phyloP scores from a whole-genome alignment of 208 protist species.

The Leishmania tarentolae region DNA sequence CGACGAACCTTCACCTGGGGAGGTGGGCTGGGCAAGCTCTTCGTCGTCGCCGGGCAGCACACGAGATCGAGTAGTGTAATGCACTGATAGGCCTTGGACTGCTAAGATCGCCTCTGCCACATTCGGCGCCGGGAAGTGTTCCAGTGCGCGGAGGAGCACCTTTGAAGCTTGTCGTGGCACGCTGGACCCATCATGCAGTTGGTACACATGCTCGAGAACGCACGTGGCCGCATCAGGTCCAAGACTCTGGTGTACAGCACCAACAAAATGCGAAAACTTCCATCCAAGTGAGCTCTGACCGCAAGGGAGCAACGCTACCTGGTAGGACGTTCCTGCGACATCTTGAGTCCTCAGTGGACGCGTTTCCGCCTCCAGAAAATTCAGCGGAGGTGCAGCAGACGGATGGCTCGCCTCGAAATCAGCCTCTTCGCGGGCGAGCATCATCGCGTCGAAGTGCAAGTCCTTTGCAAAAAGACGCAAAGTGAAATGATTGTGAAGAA shows the following conservation, averaged over 20 bases:
- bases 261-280: slow-evolving; percentile 87
- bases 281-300: slow-evolving; percentile 82
- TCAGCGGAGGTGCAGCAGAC: slow-evolving; percentile 15
- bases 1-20: not conserved
- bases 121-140: slow-evolving; percentile 57
- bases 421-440: slow-evolving; percentile 30
- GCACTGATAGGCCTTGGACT: slow-evolving; percentile 68
- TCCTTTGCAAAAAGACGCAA: slow-evolving; percentile 76
- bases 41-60: slow-evolving; percentile 13
- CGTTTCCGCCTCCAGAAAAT: slow-evolving; percentile 53
- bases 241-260: slow-evolving; percentile 57
- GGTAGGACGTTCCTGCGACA: slow-evolving; percentile 73
- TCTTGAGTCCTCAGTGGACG: slow-evolving; percentile 40
- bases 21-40: not conserved
- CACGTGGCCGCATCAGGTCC: slow-evolving; percentile 24
- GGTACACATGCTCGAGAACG: slow-evolving; percentile 53
- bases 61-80: slow-evolving; percentile 65
- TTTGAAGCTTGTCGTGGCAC: slow-evolving; percentile 40
- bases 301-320: slow-evolving; percentile 51
- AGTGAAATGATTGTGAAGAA: slow-evolving; percentile 84
- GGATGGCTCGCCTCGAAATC: not conserved
- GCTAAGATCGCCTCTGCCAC: slow-evolving; percentile 78
- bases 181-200: slow-evolving; percentile 25
- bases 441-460: slow-evolving; percentile 63
- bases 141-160: slow-evolving; percentile 53